Evolutionary conservation across 768 basidiomycete genomes (phyloP).

Genomic region (Russula griseocarnosa): DNA sequence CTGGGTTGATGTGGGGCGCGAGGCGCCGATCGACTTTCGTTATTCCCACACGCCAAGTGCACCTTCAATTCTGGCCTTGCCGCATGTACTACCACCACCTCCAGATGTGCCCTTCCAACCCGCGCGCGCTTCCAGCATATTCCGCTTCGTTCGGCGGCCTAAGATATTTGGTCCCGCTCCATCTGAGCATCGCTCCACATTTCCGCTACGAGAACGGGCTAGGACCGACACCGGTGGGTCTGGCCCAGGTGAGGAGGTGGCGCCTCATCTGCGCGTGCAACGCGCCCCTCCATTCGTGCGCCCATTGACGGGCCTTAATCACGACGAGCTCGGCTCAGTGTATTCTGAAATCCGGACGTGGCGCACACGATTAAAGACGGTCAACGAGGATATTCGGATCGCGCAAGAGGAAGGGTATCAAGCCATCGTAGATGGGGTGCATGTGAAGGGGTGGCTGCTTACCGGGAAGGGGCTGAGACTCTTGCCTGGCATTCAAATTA

Average conservation of each 20-base stretch:
- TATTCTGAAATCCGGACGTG: constrained; percentile 68
- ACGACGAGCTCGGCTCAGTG: constrained; percentile 58
- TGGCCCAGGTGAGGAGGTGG: constrained; percentile 44
- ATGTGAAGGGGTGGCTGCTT: constrained; percentile 74
- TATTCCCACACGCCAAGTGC: constrained; percentile 28
- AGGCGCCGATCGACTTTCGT: constrained; percentile 40
- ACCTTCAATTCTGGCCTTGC: constrained; percentile 9
- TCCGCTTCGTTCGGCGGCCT: constrained; percentile 24
- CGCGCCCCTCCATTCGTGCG: constrained; percentile 67
- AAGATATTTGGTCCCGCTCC: constrained; percentile 30
- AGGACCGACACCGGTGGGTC: constrained; percentile 35
- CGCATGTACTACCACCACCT: constrained; percentile 5
- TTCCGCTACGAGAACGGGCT: constrained; percentile 49
- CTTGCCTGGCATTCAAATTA: constrained; percentile 60
- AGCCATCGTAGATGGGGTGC: constrained; percentile 65
- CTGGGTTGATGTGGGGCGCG: constrained; percentile 57
- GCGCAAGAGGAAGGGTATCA: constrained; percentile 63
- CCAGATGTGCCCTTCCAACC: constrained; percentile 29
- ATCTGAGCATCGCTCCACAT: constrained; percentile 52
- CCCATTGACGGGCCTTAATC: constrained; percentile 67
- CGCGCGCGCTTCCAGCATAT: constrained; percentile 21
- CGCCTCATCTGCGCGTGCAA: constrained; percentile 64
- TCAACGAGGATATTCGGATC: constrained; percentile 70
- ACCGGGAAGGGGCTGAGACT: constrained; percentile 64
- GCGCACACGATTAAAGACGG: constrained; percentile 63